These are phyloP conservation scores for Sindora glabra DNA, from an alignment of 306 rosid genomes.

Conservation along the genomic window DNA sequence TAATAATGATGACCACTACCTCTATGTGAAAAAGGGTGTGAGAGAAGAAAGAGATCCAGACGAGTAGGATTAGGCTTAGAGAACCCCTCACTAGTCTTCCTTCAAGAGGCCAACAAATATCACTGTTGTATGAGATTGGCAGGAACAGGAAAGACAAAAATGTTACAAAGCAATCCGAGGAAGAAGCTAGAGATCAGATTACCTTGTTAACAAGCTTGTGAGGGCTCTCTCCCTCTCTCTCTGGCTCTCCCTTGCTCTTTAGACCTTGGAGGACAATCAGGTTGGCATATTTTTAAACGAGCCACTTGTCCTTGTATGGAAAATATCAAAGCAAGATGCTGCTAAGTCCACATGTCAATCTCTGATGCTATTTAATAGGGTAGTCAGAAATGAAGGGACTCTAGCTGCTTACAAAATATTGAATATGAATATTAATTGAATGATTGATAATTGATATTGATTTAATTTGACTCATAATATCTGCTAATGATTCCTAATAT, in stretches of 20 bases:
- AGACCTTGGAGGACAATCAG: background rate
- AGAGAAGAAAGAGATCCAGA: background rate
- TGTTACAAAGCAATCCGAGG: background rate
- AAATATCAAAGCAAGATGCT: too few species aligned
- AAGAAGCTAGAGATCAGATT: background rate
- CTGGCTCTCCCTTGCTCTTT: background rate
- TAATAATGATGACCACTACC: background rate
- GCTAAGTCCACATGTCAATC: too few species aligned
- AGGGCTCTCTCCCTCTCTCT: background rate
- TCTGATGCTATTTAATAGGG: too few species aligned
- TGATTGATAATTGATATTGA: too few species aligned
- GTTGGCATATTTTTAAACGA: background rate
- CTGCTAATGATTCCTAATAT: too few species aligned
- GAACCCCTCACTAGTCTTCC: constrained; percentile 10
- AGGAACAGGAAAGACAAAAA: background rate
- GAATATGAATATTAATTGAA: too few species aligned
- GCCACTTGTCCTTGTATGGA: background rate
- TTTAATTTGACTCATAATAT: too few species aligned
- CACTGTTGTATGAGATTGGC: constrained; percentile 11
- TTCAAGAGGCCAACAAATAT: constrained; percentile 2
- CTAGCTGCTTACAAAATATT: too few species aligned
- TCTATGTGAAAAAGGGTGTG: background rate
- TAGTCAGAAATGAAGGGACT: too few species aligned
- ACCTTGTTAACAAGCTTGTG: constrained; percentile 5
- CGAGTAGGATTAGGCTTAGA: background rate